phyloP scores from a whole-genome alignment of 257 asterid genomes.

The Primulina huaijiensis region DNA sequence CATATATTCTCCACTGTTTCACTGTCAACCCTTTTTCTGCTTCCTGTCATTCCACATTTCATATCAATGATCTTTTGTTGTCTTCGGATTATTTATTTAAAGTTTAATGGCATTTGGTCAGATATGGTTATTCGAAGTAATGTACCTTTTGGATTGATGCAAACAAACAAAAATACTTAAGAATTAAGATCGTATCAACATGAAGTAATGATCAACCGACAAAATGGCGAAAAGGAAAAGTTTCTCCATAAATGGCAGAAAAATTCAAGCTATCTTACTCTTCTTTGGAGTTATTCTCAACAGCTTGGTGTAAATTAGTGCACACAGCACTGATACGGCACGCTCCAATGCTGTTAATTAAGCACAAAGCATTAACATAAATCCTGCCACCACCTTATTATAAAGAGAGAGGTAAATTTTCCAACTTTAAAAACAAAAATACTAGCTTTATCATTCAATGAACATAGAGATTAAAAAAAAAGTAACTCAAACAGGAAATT shows the following conservation, averaged over 20 bases:
- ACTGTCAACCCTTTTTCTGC: too few relatives aligned
- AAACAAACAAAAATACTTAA: neutral
- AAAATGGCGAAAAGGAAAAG: neutral
- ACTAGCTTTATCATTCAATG: neutral
- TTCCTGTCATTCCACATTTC: too few relatives aligned
- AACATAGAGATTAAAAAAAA: neutral
- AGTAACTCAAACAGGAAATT: neutral
- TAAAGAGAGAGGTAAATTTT: neutral
- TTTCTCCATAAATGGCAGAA: too few relatives aligned
- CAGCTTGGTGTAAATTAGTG: neutral
- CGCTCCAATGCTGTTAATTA: constrained; percentile 24
- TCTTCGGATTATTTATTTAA: neutral
- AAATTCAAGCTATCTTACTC: constrained; percentile 17
- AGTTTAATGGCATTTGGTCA: neutral
- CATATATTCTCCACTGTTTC: too few relatives aligned
- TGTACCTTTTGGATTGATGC: neutral
- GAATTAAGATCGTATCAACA: neutral
- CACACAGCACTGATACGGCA: constrained; percentile 12
- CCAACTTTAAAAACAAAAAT: neutral
- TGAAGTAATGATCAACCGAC: neutral
- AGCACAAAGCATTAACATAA: neutral
- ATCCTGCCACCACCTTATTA: neutral
- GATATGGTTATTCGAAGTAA: neutral
- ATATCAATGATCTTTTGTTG: neutral
- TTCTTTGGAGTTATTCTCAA: constrained; percentile 14